Percentiles rank a stretch among this genome's conserved stretches.
Evolutionary conservation across 2,329 filamentous ascomycete species (phyloP).

Genomic region (Exophiala sp.): DNA sequence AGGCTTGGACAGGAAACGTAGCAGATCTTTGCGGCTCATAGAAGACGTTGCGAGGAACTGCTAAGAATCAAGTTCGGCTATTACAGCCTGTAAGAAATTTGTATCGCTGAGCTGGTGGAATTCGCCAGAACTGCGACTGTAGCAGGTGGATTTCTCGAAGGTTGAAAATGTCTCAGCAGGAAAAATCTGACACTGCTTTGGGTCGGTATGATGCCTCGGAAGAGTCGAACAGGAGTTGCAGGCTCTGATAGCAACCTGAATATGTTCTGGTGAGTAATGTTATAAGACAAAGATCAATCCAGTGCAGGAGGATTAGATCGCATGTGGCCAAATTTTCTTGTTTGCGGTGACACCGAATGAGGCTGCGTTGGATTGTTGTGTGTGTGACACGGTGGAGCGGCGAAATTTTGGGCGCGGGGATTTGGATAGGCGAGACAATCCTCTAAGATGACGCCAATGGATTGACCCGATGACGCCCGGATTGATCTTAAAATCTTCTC

Average conservation of each 20-base stretch:
- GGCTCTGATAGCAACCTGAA: neutral
- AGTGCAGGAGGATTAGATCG: no score
- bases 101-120: conserved; percentile 9
- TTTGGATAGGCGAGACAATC: neutral
- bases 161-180: conserved; percentile 15
- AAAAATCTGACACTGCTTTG: conserved; percentile 6
- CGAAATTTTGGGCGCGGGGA: conserved; percentile 12
- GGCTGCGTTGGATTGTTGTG: neutral
- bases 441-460: conserved; percentile 1
- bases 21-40: conserved; percentile 89
- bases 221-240: neutral
- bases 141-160: conserved; percentile 7
- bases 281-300: no score
- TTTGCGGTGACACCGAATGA: neutral
- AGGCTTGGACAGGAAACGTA: conserved; percentile 91
- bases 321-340: neutral
- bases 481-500: neutral
- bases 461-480: neutral
- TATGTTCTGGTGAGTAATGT: neutral
- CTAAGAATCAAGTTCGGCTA: conserved; percentile 7
- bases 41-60: conserved; percentile 42
- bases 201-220: neutral
- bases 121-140: conserved; percentile 20
- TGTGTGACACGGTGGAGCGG: neutral
- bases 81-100: conserved; percentile 8